These are phyloP conservation scores for Hibiscus trionum DNA, from an alignment of 345 rosid species.

Conservation along the genomic window DNA sequence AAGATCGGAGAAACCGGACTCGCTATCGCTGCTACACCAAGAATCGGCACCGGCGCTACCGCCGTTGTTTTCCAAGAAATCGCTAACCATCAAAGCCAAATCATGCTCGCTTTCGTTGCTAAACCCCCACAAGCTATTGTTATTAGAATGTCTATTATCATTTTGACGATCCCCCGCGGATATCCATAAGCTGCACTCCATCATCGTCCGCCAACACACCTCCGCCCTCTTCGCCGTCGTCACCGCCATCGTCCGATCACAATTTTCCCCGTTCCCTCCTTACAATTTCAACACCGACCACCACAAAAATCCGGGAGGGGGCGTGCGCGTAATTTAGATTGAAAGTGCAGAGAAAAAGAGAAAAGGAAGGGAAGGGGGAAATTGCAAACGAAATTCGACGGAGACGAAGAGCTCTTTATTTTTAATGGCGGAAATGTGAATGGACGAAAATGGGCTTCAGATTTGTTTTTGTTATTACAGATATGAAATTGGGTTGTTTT, in stretches of 20 bases:
- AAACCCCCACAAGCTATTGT: constrained; percentile 32
- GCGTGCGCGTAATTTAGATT: neutral
- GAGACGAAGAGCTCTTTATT: neutral
- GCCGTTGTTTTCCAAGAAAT: constrained; percentile 64
- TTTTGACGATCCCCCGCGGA: constrained; percentile 25
- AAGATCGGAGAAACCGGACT: constrained; percentile 69
- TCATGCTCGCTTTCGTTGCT: constrained; percentile 87
- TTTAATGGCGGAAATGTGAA: neutral
- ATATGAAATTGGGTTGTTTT: neutral
- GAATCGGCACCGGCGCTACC: constrained; percentile 56
- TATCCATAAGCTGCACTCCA: constrained; percentile 54
- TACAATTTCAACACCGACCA: constrained; percentile 5
- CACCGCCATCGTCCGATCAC: constrained; percentile 6
- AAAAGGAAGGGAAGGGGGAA: constrained; percentile 17
- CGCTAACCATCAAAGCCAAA: constrained; percentile 75
- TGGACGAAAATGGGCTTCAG: constrained; percentile 17
- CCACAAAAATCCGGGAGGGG: neutral
- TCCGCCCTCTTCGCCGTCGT: neutral
- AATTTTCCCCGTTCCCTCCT: constrained; percentile 5
- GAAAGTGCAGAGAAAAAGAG: neutral
- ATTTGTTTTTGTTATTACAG: neutral
- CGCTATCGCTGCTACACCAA: constrained; percentile 81
- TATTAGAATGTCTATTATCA: neutral
- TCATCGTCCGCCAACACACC: constrained; percentile 15
- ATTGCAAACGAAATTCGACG: neutral